Base-by-base conservation (phyloP, 2,329 filamentous ascomycete genomes). In the Ceratocystis lukuohia region DNA sequence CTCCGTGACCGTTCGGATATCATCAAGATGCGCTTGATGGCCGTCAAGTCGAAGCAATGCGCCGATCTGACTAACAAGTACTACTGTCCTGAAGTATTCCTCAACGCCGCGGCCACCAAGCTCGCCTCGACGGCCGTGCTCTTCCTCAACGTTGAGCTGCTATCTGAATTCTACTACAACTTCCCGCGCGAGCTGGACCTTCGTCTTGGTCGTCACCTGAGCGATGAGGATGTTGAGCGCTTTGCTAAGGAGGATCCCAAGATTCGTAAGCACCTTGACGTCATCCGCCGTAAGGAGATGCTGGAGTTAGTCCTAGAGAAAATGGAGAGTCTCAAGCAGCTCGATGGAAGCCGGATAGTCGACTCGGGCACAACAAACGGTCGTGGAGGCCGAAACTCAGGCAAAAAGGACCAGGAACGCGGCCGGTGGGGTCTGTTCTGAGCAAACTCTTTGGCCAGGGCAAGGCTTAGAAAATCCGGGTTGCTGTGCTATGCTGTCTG, bases 81-180 rank as follows among this genome's bases (percentile, higher is more conserved):
- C 77, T 85, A 94, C 77, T 99, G 94, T 73, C 94, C 94, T 0
- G 94, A 99, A 74, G 84, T 99, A 17, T 99, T 99, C 79, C 84
- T 99, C n/a, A 92, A 99, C 72, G 91, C 95, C 2, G 94, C 96
- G 1, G 92, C 94, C 1, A 90, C 92, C 71, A 97, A 97, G 76
- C 83, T 99, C 62, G 95, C 93, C 2, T 88, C 91, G 1, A 99
- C 94, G 0, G 93, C 94, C 1, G 94, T 99, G 7, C 84, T 99
- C 0, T 99, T 99, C 80, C 83, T 99, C 37, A 96, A 99, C 72
- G 94, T 97, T 10, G 95, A 99, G 77, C 82, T 99, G 22, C 83
- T 99, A 20, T 93, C 89, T 1, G 96, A 99, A 73, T 99, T 97
- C 75, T 96, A 96, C 78, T 96, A 96, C 77, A 91, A 94, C 74